These are phyloP conservation scores for Globisporangium iwayamae DNA, from an alignment of 352 stramenopile species.

Conservation along the genomic window DNA sequence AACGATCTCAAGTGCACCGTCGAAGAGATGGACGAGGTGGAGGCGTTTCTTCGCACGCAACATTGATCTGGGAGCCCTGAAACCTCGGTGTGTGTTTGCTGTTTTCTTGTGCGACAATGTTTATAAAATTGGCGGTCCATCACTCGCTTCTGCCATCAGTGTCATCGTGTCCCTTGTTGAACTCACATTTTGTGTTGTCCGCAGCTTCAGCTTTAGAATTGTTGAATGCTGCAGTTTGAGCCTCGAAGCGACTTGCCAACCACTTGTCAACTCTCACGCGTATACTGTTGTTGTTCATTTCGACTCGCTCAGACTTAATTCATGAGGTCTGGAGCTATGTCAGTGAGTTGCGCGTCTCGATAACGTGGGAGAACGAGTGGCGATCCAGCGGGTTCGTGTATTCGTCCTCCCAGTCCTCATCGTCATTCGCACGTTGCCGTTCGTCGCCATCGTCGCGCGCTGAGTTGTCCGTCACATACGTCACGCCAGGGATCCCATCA, in stretches of 20 bases:
- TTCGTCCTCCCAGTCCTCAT: constrained; percentile 15
- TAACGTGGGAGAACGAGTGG: constrained; percentile 30
- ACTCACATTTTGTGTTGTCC: too few species aligned
- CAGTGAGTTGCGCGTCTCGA: constrained; percentile 29
- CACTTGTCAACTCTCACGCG: too few species aligned
- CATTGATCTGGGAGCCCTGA: not conserved
- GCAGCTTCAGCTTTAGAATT: too few species aligned
- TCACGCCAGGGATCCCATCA: constrained; percentile 11
- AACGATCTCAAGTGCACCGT: constrained; percentile 16
- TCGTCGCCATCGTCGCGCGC: constrained; percentile 11
- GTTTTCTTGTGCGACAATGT: not conserved
- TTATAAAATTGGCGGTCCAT: not conserved
- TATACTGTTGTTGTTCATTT: too few species aligned
- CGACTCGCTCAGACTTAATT: not conserved
- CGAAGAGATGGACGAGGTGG: constrained; percentile 17
- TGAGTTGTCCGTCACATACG: not conserved
- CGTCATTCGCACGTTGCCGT: constrained; percentile 1
- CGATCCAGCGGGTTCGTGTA: constrained; percentile 25
- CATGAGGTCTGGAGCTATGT: constrained; percentile 1
- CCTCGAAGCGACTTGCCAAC: too few species aligned
- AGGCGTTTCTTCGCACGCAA: constrained; percentile 16
- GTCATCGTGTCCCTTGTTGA: too few species aligned
- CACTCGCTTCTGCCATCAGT: too few species aligned
- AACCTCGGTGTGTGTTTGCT: not conserved
- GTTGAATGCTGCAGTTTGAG: too few species aligned